Conservation (phyloP, 148 eudicot species). For the Heliamphora exappendiculata region DNA sequence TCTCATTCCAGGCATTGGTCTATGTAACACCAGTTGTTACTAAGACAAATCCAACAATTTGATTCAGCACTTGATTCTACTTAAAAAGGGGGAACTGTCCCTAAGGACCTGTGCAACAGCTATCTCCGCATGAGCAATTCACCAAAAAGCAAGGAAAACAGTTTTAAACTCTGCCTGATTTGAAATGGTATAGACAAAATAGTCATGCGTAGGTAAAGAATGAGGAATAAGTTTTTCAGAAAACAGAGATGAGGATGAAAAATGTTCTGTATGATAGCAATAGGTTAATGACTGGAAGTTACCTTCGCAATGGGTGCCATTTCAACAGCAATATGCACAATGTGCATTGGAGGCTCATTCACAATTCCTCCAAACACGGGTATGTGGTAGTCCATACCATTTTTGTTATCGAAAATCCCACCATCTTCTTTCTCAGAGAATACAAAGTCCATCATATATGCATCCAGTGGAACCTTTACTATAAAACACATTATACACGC, state of each 20-base stretch:
- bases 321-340: conserved; percentile 95
- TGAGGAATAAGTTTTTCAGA: background rate
- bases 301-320: conserved; percentile 99
- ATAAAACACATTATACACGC: conserved; percentile 19
- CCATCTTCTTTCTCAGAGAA: conserved; percentile 91
- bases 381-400: conserved; percentile 88
- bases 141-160: background rate
- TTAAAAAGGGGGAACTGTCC: background rate
- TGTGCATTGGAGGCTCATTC: conserved; percentile 93
- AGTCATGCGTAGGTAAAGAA: background rate
- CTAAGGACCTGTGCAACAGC: background rate
- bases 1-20: background rate
- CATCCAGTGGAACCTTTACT: conserved; percentile 98
- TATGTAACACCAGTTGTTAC: background rate
- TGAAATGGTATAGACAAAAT: background rate
- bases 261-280: background rate
- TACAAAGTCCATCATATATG: conserved; percentile 96
- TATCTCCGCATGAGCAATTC: background rate
- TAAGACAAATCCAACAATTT: background rate
- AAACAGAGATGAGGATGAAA: background rate
- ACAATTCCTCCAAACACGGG: conserved; percentile 84
- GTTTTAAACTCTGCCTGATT: background rate
- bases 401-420: conserved; percentile 81
- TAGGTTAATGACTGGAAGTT: conserved; percentile 4
- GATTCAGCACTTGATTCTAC: background rate